Evolutionary conservation across 768 basidiomycete genomes (phyloP), one percentile per base, ranked within the genome.

Genomic region (Boletus sp.): DNA sequence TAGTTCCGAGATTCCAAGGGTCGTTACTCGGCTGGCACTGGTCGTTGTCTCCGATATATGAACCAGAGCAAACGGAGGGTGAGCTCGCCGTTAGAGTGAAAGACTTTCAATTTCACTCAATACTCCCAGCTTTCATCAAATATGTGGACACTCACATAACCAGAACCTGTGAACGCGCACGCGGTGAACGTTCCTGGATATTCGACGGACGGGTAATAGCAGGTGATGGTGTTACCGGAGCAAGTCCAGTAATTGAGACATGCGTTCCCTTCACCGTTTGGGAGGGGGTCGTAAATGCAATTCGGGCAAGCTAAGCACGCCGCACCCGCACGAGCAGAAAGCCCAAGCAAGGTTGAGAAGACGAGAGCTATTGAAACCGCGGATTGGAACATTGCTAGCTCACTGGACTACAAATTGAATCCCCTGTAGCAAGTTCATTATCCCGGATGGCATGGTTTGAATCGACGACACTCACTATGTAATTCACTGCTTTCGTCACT

Each of bases 141-240:
- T 8, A 19, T 32, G 27, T 27, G 19, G n/a, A 2, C 8, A 30
- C 51, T 30, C 11, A 52, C 51, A 7, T 9, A 14, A 32, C 37
- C 19, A 38, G 17, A 30, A 15, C 19, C 25, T 13, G 35, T 39
- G 25, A 42, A 57, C n/a, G 38, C 32, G n/a, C 56, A 57, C 7
- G 38, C 43, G 13, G 29, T 57, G 54, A 57, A 51, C 5, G 56
- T 58, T 13, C 55, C 55, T 9, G 55, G 55, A 30, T 58, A 44
- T 32, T 58, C 44, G 33, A 50, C 54, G 1, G 45, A 57, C 13
- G 55, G 55, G 30, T 58, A 58, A 35, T 57, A 58, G 17, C 56
- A 57, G 8, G 48, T 57, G 27, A 58, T 41, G 17, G 38, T 34
- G 19, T 40, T 17, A 32, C 39, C 57, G 2, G 55, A 51, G 25